Evolutionary conservation across 2,329 filamentous ascomycete species (phyloP).

Genomic region (Conoideocrella luteorostrata): DNA sequence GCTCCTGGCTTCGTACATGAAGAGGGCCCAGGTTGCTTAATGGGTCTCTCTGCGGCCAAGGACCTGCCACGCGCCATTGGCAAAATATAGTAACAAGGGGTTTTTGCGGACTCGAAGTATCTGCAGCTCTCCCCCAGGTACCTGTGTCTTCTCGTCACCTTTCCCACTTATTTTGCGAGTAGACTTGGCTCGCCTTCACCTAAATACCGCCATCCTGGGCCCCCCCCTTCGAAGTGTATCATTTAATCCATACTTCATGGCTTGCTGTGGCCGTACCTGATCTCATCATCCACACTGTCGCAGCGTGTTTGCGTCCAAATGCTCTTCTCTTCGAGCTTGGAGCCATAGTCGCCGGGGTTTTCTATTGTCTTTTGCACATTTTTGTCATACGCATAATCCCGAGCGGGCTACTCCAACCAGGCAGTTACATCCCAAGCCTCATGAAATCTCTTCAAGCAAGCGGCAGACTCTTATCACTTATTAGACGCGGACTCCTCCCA

Average conservation of each 20-base stretch:
- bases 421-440: slow-evolving; percentile 2
- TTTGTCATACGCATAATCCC: slow-evolving; percentile 4
- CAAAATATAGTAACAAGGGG: slow-evolving; percentile 1
- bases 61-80: too few species aligned
- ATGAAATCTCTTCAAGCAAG: slow-evolving; percentile 5
- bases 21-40: not conserved
- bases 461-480: slow-evolving; percentile 10
- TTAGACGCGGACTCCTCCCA: slow-evolving; percentile 9
- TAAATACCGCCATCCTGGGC: slow-evolving; percentile 3
- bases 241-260: not conserved
- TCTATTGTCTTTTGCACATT: not conserved
- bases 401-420: not conserved
- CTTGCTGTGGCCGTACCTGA: not conserved
- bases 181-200: not conserved
- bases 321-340: not conserved
- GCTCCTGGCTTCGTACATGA: not conserved
- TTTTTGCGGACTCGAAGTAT: not conserved
- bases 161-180: not conserved
- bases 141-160: not conserved
- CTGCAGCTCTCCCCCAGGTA: slow-evolving; percentile 2
- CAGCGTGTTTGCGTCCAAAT: not conserved
- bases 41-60: slow-evolving; percentile 1
- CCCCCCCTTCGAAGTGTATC: not conserved
- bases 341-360: not conserved
- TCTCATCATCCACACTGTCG: not conserved